Base-by-base conservation (phyloP, 306 rosid species). In the Ziziphus jujuba region DNA sequence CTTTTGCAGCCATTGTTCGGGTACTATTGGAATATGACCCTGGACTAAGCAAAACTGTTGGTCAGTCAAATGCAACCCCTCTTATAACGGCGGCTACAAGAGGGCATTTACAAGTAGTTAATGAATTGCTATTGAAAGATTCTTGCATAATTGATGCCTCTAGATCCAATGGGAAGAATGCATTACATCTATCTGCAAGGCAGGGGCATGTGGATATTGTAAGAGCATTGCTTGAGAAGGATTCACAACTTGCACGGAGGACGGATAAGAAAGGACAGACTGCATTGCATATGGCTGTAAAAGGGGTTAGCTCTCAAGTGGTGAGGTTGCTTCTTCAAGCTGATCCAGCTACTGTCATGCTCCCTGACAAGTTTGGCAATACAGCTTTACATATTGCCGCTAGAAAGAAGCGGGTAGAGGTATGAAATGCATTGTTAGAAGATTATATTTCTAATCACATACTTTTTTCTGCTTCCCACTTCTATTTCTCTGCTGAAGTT, bases 191-290 rank as follows among this genome's bases (percentile, higher is more conserved):
- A 57, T 85, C 97, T 35, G 89, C 95, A 14, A 82, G 97, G 8
- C 98, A 89, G 65, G 98, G 98, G 48, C 92, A 92, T 48, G 88
- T 71, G 15, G 72, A 65, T 35, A 82, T 89, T 31, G 96, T 84
- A 25, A 76, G 62, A 71, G 70, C 76, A 61, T 74, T 92, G 74
- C 80, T 92, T 2, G 62, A 11, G 33, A 84, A 60, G 79, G 91
- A 87, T 74, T 85, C 88, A 20, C 97, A 89, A 44, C 80, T 89
- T 48, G 88, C 91, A 33, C 82, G 91, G 59, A 85, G 95, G 79
- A 86, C 74, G 0, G 98, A 92, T 67, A 92, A 86, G 88, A 89
- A 92, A 75, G 93, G 91, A 72, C 98, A 89, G 60, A 89, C 98
- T 35, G 81, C 96, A 3, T 49, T 92, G 67, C 97, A 92, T 72